A percentile compares a stretch with the other conserved stretches of the same genome.
Conservation (phyloP, 2,329 filamentous ascomycete species). For the Diaporthe eres region DNA sequence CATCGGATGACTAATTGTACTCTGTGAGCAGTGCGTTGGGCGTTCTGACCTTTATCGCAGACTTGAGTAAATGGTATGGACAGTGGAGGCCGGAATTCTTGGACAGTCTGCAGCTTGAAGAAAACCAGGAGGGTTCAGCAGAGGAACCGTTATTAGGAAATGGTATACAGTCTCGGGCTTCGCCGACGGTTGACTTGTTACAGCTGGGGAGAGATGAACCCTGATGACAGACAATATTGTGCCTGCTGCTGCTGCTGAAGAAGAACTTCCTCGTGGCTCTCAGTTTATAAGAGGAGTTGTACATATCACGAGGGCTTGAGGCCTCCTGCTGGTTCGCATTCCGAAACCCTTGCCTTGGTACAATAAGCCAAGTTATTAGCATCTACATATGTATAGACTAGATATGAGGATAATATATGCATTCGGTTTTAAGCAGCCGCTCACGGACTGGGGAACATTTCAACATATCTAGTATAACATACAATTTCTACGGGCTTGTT, state of each 20-base stretch:
- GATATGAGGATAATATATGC: not conserved
- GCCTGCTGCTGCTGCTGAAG: too few species aligned
- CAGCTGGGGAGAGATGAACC: not conserved
- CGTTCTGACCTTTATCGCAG: not conserved
- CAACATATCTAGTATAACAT: too few species aligned
- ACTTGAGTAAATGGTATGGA: not conserved
- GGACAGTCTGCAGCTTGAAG: not conserved
- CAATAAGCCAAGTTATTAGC: not conserved
- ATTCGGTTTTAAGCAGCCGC: not conserved
- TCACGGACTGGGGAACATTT: not conserved
- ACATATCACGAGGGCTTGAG: not conserved
- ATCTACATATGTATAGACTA: not conserved
- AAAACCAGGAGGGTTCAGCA: not conserved
- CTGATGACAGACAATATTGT: too few species aligned
- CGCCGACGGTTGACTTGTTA: not conserved
- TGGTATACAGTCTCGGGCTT: not conserved
- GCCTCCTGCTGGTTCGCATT: not conserved
- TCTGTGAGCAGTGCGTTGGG: not conserved
- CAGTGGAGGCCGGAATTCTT: not conserved
- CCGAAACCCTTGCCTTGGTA: not conserved
- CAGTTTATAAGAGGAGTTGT: not conserved
- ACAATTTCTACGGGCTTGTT: not conserved
- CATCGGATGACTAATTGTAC: not conserved
- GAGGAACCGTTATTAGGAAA: not conserved
- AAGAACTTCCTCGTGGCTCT: not conserved